phyloP scores from a whole-genome alignment of 352 stramenopile species.

The Phytophthora citricola region DNA sequence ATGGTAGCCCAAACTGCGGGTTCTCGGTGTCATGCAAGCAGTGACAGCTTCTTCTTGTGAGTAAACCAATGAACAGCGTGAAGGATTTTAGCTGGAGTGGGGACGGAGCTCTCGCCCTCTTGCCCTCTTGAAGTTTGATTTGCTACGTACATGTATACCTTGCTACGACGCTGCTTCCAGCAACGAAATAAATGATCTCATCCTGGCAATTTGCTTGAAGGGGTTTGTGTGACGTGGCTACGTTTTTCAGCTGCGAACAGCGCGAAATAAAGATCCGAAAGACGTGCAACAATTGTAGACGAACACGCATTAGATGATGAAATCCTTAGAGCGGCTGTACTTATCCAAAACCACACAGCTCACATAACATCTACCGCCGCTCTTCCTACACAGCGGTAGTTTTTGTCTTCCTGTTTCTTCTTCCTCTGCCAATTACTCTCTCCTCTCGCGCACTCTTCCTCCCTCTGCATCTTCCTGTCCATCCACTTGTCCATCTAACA shows the following conservation, averaged over 20 bases:
- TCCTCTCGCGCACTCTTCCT: conserved; percentile 13
- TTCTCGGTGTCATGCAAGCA: conserved; percentile 7
- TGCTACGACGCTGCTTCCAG: conserved; percentile 17
- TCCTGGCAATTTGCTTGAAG: conserved; percentile 8
- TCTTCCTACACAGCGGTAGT: conserved; percentile 21
- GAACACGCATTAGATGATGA: conserved; percentile 22
- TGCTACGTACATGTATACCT: conserved; percentile 17
- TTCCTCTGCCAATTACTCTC: conserved; percentile 23
- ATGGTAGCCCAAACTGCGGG: conserved; percentile 6
- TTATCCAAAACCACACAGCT: conserved; percentile 47
- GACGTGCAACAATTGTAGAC: conserved; percentile 3
- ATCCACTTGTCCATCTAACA: conserved; percentile 23
- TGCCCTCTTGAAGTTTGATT: conserved; percentile 34
- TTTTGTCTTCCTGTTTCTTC: conserved; percentile 30
- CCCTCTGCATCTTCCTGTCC: conserved; percentile 6
- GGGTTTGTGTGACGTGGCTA: conserved; percentile 1
- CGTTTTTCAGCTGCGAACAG: not conserved
- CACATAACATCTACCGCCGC: conserved; percentile 41
- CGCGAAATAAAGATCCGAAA: conserved; percentile 2
- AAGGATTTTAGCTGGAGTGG: conserved; percentile 21
- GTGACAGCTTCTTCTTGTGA: conserved; percentile 20
- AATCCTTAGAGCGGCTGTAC: conserved; percentile 33
- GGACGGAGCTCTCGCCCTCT: conserved; percentile 16
- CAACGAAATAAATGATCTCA: conserved; percentile 26
- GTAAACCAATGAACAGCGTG: conserved; percentile 28